A percentile compares a stretch with the other conserved stretches of the same genome.
Conservation (phyloP, 345 rosid species). For the Barbarea vulgaris region DNA sequence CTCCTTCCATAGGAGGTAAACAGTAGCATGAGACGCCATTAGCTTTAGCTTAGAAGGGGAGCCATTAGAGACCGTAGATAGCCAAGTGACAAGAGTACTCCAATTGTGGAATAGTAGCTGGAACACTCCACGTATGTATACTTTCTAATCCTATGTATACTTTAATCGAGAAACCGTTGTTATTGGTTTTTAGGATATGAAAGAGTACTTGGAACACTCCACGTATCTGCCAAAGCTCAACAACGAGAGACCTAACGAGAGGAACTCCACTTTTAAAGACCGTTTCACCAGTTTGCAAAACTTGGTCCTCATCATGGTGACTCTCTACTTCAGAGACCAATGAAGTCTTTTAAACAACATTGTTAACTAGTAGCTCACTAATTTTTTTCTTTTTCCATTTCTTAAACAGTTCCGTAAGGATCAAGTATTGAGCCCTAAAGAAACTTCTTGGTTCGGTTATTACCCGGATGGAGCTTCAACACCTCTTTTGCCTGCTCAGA, state of each 20-base stretch:
- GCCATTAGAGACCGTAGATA: no score
- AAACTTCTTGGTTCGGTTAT: slow-evolving; percentile 86
- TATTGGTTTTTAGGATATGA: slow-evolving; percentile 1
- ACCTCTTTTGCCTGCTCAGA: slow-evolving; percentile 52
- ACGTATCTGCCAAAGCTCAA: slow-evolving; percentile 84
- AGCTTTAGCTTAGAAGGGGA: no score
- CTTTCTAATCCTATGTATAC: background rate
- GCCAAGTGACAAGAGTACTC: no score
- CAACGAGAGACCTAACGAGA: slow-evolving; percentile 64
- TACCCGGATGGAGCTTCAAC: slow-evolving; percentile 74
- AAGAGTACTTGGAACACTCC: slow-evolving; percentile 47
- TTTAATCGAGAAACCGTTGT: background rate
- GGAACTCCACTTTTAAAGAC: slow-evolving; percentile 67
- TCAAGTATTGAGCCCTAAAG: slow-evolving; percentile 70
- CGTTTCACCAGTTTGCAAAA: slow-evolving; percentile 72
- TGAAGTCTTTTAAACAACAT: background rate
- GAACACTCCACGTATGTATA: no score
- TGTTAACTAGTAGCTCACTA: background rate
- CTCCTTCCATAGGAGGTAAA: no score
- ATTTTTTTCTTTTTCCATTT: background rate
- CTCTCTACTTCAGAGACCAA: background rate
- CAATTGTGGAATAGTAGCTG: no score
- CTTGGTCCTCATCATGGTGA: slow-evolving; percentile 84
- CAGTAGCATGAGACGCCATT: no score
- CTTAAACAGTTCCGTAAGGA: slow-evolving; percentile 63